Base-by-base conservation (phyloP, 2,329 filamentous ascomycete genomes). In the Aspergillus pseudoviridinutans region DNA sequence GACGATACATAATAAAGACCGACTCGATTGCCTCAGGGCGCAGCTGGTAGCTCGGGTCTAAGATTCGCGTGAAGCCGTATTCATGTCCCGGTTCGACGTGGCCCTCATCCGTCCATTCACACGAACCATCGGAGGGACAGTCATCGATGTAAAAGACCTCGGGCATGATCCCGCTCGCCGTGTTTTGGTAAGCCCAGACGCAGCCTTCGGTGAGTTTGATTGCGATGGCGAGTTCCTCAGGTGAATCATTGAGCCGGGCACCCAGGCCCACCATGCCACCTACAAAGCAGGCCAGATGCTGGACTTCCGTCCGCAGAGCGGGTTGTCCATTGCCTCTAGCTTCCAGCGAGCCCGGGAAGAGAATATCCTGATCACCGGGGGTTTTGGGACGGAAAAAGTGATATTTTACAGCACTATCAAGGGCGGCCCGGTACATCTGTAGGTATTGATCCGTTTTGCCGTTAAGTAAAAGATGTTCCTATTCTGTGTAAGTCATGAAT, bases 211-310 rank as follows among this genome's bases (percentile, higher is more conserved):
- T 79, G 49, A 85, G 71, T 62, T 32, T 53, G 12, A 53, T 32
- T 4, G 79, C 82, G 46, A 84, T 79, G 3, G 73, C 69, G 50
- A 84, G 71, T 61, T 84, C 81, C 17, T 73, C 73, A 14, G 75
- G 66, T 10, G 78, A 74, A 29, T 75, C 66, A 66, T 84, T 83
- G 1, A 85, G 68, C 59, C 77, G 79, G 29, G 80, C 79, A 27
- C 80, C 83, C 0, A 85, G 70, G 0, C 78, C 82, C 58, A 83
- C 81, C 82, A 85, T 85, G 55, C 82, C 83, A 6, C 83, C 83
- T 2, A 80, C 75, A 65, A 82, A 85, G 70, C 83, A 85, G 17
- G 73, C 77, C 3, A 84, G 75, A 67, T 85, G 83, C 20, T 57
- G 32, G 32, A 38, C 32, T 38, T 38, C 32, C 54, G n/a, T 35